A percentile compares a stretch with the other conserved stretches of the same genome.
These are phyloP conservation scores for Populus hybrid DNA, from an alignment of 441 rosid species.

Conservation along the genomic window DNA sequence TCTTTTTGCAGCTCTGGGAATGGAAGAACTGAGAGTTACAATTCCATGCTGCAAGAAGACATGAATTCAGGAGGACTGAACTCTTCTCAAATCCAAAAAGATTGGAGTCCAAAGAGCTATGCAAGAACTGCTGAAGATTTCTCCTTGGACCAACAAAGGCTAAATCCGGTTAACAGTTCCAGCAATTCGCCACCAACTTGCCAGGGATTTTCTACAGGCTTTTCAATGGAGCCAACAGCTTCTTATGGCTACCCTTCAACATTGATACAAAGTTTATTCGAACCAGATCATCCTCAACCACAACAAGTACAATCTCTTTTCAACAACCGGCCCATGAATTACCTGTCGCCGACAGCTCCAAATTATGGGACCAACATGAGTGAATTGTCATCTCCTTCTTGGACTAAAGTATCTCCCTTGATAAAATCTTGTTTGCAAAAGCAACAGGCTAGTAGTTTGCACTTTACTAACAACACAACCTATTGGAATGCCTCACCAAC, in stretches of 20 bases:
- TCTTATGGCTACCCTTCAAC: slow-evolving; percentile 45
- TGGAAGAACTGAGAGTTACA: slow-evolving; percentile 35
- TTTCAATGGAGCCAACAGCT: slow-evolving; percentile 28
- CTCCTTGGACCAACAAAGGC: slow-evolving; percentile 32
- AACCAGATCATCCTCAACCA: slow-evolving; percentile 43
- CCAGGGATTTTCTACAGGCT: slow-evolving; percentile 22
- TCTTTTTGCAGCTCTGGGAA: slow-evolving; percentile 26
- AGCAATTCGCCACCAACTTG: slow-evolving; percentile 20
- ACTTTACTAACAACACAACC: slow-evolving; percentile 49
- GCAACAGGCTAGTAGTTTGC: slow-evolving; percentile 33
- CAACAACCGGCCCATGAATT: slow-evolving; percentile 37
- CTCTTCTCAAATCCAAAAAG: slow-evolving; percentile 39
- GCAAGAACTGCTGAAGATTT: slow-evolving; percentile 35
- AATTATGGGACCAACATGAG: slow-evolving; percentile 33
- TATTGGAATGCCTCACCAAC: slow-evolving; percentile 49
- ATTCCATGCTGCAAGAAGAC: slow-evolving; percentile 41
- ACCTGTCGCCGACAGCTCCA: slow-evolving; percentile 11
- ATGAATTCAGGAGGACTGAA: slow-evolving; percentile 41
- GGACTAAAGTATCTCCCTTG: slow-evolving; percentile 32
- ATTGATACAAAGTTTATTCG: slow-evolving; percentile 47
- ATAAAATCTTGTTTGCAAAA: slow-evolving; percentile 32
- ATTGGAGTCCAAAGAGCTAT: slow-evolving; percentile 45
- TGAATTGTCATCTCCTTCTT: slow-evolving; percentile 29
- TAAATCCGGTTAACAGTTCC: slow-evolving; percentile 20
- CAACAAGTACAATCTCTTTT: slow-evolving; percentile 41